Conservation (phyloP, 148 eudicot species). For the Gaultheria prostrata region DNA sequence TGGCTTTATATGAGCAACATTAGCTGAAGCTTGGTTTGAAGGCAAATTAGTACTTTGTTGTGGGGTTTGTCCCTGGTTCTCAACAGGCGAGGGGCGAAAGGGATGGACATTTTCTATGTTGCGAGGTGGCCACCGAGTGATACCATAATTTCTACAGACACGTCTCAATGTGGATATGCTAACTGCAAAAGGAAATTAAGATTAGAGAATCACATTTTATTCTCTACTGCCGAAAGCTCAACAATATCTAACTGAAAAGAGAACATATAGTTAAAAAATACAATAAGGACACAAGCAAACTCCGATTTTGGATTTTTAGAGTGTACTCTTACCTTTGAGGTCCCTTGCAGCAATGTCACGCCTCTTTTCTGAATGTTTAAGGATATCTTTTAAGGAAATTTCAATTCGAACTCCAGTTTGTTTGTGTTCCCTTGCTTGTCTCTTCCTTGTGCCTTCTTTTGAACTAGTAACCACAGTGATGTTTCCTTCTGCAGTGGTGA, state of each 20-base stretch:
- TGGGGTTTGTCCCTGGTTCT: neutral
- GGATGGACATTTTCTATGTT: too few species aligned
- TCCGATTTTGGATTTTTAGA: neutral
- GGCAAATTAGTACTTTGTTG: too few species aligned
- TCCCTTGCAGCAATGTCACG: neutral
- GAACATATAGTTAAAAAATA: neutral
- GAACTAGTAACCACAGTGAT: neutral
- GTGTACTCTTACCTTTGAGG: conserved; percentile 1
- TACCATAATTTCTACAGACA: neutral
- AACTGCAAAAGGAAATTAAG: neutral
- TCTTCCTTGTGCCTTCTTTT: neutral
- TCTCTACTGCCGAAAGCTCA: neutral
- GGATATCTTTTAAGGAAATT: neutral
- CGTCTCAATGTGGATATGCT: neutral
- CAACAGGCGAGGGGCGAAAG: neutral
- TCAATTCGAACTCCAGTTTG: neutral
- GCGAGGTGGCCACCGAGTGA: neutral
- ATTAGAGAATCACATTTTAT: too few species aligned
- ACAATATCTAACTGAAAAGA: neutral
- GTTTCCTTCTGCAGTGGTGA: neutral
- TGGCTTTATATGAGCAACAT: neutral
- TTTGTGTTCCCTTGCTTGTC: neutral
- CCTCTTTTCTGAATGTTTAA: neutral
- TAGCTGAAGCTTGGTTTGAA: too few species aligned
- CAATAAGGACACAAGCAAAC: neutral